phyloP scores from a whole-genome alignment of 2,329 filamentous ascomycete species.

The Teratosphaeria destructans region DNA sequence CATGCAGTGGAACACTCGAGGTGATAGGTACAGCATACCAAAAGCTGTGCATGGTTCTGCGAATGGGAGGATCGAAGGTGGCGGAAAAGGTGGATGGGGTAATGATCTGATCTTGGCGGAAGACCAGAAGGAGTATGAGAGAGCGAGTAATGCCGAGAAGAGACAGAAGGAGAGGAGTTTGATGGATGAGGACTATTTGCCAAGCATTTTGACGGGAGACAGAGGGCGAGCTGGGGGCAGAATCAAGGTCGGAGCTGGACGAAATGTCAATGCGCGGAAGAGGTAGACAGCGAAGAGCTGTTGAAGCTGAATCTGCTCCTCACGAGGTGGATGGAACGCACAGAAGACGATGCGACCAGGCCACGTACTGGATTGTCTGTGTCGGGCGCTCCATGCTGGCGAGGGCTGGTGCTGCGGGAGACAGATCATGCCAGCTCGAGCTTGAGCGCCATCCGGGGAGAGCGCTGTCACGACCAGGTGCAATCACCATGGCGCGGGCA shows the following conservation, averaged over 20 bases:
- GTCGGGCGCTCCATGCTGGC: too few relatives aligned
- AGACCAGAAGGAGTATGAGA: constrained; percentile 87
- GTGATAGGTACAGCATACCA: constrained; percentile 85
- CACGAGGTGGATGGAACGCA: background rate
- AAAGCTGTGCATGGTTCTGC: constrained; percentile 75
- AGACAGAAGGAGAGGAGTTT: constrained; percentile 63
- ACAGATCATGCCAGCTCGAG: too few relatives aligned
- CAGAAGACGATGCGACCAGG: background rate
- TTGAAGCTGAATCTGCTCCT: background rate
- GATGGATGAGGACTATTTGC: constrained; percentile 92
- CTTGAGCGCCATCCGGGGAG: too few relatives aligned
- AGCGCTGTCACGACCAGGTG: too few relatives aligned
- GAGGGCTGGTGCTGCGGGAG: too few relatives aligned
- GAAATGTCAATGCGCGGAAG: constrained; percentile 74
- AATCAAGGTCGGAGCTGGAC: constrained; percentile 73
- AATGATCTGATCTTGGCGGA: constrained; percentile 74
- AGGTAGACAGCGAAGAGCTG: constrained; percentile 22
- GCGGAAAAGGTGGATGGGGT: constrained; percentile 83
- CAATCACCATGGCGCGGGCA: too few relatives aligned
- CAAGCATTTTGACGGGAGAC: constrained; percentile 72
- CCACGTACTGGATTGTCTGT: too few relatives aligned
- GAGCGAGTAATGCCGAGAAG: constrained; percentile 52
- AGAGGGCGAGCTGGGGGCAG: constrained; percentile 54
- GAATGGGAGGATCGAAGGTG: constrained; percentile 62
- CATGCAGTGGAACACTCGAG: constrained; percentile 91